These are phyloP conservation scores for Nicotiana otophora DNA, from an alignment of 257 asterid species.

Conservation along the genomic window DNA sequence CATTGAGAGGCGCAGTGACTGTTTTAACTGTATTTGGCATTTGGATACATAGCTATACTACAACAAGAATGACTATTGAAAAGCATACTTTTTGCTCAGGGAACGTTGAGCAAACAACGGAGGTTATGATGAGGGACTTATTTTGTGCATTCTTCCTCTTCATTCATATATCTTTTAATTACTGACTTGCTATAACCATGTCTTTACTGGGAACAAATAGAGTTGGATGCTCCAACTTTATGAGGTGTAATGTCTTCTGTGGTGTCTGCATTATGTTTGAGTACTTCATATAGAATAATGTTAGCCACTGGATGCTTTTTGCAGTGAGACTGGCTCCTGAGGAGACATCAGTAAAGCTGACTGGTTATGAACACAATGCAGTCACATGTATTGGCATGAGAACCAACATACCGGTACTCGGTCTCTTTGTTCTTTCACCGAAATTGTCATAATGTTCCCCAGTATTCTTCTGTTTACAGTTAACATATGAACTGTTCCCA, in stretches of 20 bases:
- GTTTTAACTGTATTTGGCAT: neutral
- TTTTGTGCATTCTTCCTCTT: neutral
- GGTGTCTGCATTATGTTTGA: neutral
- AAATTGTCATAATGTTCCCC: neutral
- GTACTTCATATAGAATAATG: neutral
- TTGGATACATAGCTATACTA: neutral
- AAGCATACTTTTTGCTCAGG: neutral
- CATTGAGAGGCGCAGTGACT: neutral
- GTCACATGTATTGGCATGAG: slow-evolving; percentile 91
- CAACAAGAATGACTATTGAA: neutral
- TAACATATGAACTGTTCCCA: slow-evolving; percentile 13
- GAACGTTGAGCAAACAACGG: neutral
- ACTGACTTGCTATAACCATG: neutral
- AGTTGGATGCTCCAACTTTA: neutral
- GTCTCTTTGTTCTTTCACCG: slow-evolving; percentile 1
- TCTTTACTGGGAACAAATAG: neutral
- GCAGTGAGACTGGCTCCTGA: slow-evolving; percentile 96
- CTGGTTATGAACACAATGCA: slow-evolving; percentile 75
- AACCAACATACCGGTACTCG: slow-evolving; percentile 77
- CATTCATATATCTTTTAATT: neutral
- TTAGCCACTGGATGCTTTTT: slow-evolving; percentile 12
- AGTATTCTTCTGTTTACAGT: slow-evolving; percentile 8
- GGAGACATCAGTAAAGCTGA: slow-evolving; percentile 58
- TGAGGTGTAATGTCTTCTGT: neutral
- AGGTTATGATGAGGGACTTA: neutral